A percentile compares a stretch with the other conserved stretches of the same genome.
phyloP scores from a whole-genome alignment of 2,329 filamentous ascomycete genomes.

The Aspergillus nomiae region DNA sequence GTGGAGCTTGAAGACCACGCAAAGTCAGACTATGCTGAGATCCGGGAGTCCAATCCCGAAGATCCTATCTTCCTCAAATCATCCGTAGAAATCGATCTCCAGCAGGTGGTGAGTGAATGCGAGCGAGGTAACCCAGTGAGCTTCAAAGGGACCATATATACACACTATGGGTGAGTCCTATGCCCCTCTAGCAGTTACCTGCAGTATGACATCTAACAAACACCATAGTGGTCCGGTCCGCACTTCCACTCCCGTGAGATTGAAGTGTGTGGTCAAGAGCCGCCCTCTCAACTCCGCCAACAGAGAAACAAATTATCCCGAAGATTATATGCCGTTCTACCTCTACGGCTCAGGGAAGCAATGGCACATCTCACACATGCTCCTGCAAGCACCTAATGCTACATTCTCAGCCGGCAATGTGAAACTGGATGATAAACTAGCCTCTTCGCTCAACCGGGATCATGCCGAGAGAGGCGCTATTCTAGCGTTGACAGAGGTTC shows the following conservation, averaged over 20 bases:
- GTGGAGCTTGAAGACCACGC: background rate
- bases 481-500: slow-evolving; percentile 35
- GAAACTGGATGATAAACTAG: background rate
- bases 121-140: background rate
- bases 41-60: background rate
- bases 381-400: slow-evolving; percentile 46
- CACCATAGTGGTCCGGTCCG: background rate
- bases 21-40: background rate
- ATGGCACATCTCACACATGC: slow-evolving; percentile 47
- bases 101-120: background rate
- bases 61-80: background rate
- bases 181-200: background rate
- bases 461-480: slow-evolving; percentile 22
- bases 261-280: slow-evolving; percentile 22
- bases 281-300: slow-evolving; percentile 41
- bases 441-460: slow-evolving; percentile 1
- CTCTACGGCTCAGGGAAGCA: slow-evolving; percentile 43
- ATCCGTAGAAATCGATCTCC: background rate
- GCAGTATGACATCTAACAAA: background rate
- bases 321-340: slow-evolving; percentile 47
- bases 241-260: slow-evolving; percentile 23
- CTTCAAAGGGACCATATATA: background rate
- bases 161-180: background rate
- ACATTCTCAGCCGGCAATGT: slow-evolving; percentile 32
- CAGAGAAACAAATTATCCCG: slow-evolving; percentile 40